Percentiles rank a stretch among this genome's conserved stretches.
phyloP scores from a whole-genome alignment of 306 rosid species.

The Alnus glutinosa region DNA sequence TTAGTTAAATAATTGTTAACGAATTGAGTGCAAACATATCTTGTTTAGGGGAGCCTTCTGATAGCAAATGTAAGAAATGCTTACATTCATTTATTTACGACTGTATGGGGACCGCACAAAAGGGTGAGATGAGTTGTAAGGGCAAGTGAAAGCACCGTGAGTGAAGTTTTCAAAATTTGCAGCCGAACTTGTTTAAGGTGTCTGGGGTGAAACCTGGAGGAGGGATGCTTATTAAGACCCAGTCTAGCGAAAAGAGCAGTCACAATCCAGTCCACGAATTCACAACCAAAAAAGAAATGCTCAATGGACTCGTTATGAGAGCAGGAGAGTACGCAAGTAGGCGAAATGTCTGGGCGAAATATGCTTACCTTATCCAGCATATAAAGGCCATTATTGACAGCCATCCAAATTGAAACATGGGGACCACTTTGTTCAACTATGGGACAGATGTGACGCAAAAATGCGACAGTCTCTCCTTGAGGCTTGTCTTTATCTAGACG shows the following conservation, averaged over 20 bases:
- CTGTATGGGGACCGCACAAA: background rate
- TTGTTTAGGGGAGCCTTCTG: background rate
- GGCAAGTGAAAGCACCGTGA: background rate
- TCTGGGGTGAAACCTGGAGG: background rate
- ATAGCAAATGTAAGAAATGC: background rate
- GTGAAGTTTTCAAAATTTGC: background rate
- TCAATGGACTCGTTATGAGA: no score
- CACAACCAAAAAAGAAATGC: background rate
- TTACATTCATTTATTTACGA: background rate
- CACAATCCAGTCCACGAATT: background rate
- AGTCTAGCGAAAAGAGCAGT: background rate
- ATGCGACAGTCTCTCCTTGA: background rate
- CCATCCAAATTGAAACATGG: background rate
- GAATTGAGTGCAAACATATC: background rate
- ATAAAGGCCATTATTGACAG: no score
- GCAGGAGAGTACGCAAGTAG: no score
- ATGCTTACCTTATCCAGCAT: no score
- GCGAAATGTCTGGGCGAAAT: no score
- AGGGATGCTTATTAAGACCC: background rate
- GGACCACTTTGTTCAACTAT: background rate
- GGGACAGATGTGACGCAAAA: background rate
- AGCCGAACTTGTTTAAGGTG: background rate
- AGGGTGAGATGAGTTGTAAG: background rate
- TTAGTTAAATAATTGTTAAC: background rate
- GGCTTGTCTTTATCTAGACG: background rate